Evolutionary conservation across 208 protist genomes (phyloP).

Genomic region (Acanthamoeba lenticulata): DNA sequence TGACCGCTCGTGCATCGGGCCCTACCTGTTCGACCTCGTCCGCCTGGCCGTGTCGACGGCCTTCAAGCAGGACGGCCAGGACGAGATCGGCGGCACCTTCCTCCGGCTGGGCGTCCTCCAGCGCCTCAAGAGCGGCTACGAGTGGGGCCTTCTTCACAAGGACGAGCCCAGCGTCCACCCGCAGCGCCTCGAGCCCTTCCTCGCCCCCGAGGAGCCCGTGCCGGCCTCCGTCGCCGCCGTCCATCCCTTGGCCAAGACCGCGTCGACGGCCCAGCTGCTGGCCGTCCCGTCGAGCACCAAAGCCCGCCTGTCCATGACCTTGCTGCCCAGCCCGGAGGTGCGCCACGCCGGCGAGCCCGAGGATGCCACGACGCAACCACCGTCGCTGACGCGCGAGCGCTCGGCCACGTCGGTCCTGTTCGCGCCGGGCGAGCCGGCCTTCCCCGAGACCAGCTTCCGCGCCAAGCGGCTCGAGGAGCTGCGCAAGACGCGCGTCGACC

Average conservation of each 20-base stretch:
- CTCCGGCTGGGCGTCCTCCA: conserved; percentile 22
- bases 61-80: conserved; percentile 37
- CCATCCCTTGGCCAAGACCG: not conserved
- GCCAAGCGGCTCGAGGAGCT: conserved; percentile 9
- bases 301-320: not conserved
- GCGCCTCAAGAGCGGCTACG: conserved; percentile 26
- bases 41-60: conserved; percentile 27
- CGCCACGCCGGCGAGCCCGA: not conserved
- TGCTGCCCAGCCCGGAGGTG: not conserved
- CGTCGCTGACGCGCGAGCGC: not conserved
- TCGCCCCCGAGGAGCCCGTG: not conserved
- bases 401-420: not conserved
- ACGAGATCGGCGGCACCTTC: conserved; percentile 55
- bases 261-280: not conserved
- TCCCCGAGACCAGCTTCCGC: not conserved
- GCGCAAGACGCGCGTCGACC: conserved; percentile 41
- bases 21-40: conserved; percentile 49
- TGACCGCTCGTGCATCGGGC: conserved; percentile 30
- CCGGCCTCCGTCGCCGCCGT: not conserved
- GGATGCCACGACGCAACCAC: not conserved
- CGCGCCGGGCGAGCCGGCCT: not conserved
- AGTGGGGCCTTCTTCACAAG: conserved; percentile 52
- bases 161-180: conserved; percentile 19
- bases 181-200: conserved; percentile 24
- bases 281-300: not conserved